Percentiles rank a stretch among this genome's conserved stretches.
These are phyloP conservation scores for Pseudogymnoascus sp. DNA, from an alignment of 2,329 filamentous ascomycete species.

Conservation along the genomic window DNA sequence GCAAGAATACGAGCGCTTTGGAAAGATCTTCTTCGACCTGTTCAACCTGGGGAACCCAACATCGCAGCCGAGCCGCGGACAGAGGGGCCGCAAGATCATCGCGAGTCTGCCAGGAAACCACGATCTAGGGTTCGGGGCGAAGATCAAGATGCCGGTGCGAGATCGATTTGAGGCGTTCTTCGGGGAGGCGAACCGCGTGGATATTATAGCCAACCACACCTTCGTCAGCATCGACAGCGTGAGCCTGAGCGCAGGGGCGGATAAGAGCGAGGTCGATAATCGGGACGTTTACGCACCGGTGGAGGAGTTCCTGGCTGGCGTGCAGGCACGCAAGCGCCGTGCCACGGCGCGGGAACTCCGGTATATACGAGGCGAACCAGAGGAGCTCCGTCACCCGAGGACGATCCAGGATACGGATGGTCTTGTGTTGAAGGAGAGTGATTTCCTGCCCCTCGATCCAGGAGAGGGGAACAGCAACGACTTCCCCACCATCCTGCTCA, in stretches of 20 bases:
- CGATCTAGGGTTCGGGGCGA: slow-evolving; percentile 82
- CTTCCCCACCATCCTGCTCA: slow-evolving; percentile 81
- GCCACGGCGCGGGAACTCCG: slow-evolving; percentile 63
- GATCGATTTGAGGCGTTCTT: slow-evolving; percentile 83
- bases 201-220: slow-evolving; percentile 89
- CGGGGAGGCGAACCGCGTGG: slow-evolving; percentile 82
- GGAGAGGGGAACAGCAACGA: slow-evolving; percentile 45
- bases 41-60: slow-evolving; percentile 53
- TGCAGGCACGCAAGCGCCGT: slow-evolving; percentile 58
- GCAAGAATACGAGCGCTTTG: slow-evolving; percentile 77
- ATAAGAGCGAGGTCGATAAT: slow-evolving; percentile 38
- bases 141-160: slow-evolving; percentile 73
- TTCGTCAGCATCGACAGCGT: slow-evolving; percentile 88
- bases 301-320: slow-evolving; percentile 64
- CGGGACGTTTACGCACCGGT: slow-evolving; percentile 68
- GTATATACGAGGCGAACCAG: slow-evolving; percentile 50
- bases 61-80: slow-evolving; percentile 43
- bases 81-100: slow-evolving; percentile 69
- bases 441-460: slow-evolving; percentile 35
- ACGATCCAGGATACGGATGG: slow-evolving; percentile 45
- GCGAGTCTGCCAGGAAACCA: slow-evolving; percentile 89
- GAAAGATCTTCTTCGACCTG: slow-evolving; percentile 71
- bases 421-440: slow-evolving; percentile 31
- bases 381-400: slow-evolving; percentile 49
- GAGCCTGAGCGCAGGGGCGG: slow-evolving; percentile 67